Evolutionary conservation across 2,329 filamentous ascomycete species (phyloP), one percentile per base, ranked within the genome.

Genomic region (Colletotrichum chrysophilum): DNA sequence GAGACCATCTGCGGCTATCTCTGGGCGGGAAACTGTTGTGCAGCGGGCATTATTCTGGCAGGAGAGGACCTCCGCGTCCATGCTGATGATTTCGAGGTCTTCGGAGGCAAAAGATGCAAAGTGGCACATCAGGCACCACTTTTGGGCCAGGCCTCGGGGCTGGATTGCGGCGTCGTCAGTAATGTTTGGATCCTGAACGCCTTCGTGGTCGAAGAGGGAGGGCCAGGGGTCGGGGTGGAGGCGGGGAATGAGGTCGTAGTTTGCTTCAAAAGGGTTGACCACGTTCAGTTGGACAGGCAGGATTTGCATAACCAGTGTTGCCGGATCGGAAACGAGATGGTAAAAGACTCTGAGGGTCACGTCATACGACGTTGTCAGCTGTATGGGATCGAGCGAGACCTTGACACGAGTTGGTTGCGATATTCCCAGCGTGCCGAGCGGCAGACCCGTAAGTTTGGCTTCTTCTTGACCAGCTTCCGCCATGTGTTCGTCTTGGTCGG

Each of bases 241-340:
- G 12, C 94, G 91, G 13, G 97, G 96, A 14, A 93, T 89, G 77
- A 98, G 92, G 77, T 97, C 95, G 83, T 98, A 98, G 80, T 94
- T 97, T 18, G 96, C 95, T 85, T 98, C 96, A 80, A 99, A 98
- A 0, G 96, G 95, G 66, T 92, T 93, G 70, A 95, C 92, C 71
- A 98, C 90, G 48, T 92, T 90, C 7, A 98, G 84, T 69, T 93
- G 92, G 52, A 94, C 89, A 2, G 91, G 89, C 26, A 94, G 86
- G 3, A 90, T 91, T 83, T 97, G 96, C 48, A 93, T 92, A 52
- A 98, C 94, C 2, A 94, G 93, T 2, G 96, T 98, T 66, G 94
- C 93, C 1, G 92, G 87, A 81, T 98, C 96, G 7, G 94, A 94
- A 4, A 93, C 87, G 3, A 98, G 88, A 80, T 94, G 92, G 82